A percentile compares a stretch with the other conserved stretches of the same genome.
These are phyloP conservation scores for Ophiostoma quercus DNA, from an alignment of 2,329 filamentous ascomycete species.

Conservation along the genomic window DNA sequence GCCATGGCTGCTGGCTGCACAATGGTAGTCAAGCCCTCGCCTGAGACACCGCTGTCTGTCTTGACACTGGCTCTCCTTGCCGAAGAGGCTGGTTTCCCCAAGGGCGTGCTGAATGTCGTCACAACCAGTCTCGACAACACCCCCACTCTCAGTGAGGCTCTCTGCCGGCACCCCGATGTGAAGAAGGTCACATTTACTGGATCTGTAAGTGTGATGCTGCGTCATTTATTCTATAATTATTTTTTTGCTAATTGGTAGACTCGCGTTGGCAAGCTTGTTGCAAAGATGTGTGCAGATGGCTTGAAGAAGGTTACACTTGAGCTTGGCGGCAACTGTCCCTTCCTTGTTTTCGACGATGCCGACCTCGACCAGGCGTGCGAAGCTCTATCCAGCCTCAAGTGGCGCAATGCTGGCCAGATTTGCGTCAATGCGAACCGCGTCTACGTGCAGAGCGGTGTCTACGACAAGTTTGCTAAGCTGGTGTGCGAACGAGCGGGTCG, in stretches of 20 bases:
- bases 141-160: slow-evolving; percentile 36
- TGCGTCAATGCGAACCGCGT: slow-evolving; percentile 69
- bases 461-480: slow-evolving; percentile 53
- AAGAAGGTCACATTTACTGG: slow-evolving; percentile 71
- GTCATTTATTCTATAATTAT: slow-evolving; percentile 30
- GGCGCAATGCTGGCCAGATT: slow-evolving; percentile 63
- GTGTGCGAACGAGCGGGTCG: slow-evolving; percentile 37
- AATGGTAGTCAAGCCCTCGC: slow-evolving; percentile 69
- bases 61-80: slow-evolving; percentile 36
- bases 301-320: slow-evolving; percentile 66
- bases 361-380: slow-evolving; percentile 53
- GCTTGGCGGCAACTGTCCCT: slow-evolving; percentile 63
- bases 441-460: slow-evolving; percentile 58
- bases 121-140: slow-evolving; percentile 54
- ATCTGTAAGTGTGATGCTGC: slow-evolving; percentile 30
- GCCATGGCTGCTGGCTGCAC: slow-evolving; percentile 67
- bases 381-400: slow-evolving; percentile 31
- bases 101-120: slow-evolving; percentile 82
- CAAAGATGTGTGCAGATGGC: neutral
- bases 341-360: slow-evolving; percentile 63
- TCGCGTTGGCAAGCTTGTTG: slow-evolving; percentile 60
- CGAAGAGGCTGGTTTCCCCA: slow-evolving; percentile 51
- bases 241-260: slow-evolving; percentile 46
- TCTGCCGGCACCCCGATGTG: slow-evolving; percentile 36
- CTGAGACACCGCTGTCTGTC: slow-evolving; percentile 40